Base-by-base conservation (phyloP, 2,329 filamentous ascomycete species). In the Neofusicoccum umdonicola region DNA sequence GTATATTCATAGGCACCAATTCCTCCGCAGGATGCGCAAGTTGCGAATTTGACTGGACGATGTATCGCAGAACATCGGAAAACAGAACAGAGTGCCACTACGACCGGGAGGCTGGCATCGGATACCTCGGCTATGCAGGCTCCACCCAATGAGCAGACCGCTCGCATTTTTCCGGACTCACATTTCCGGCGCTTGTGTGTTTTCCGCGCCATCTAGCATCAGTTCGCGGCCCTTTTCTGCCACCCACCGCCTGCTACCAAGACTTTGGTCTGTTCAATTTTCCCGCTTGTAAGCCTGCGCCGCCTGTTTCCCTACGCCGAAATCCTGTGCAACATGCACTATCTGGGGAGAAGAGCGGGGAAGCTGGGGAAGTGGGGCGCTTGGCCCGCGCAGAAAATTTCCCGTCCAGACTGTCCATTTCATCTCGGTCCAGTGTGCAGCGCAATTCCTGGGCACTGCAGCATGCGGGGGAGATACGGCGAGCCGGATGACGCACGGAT, bases 311-410 rank as follows among this genome's bases (percentile, higher is more conserved):
- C 54, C 54, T 39, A 50, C 54, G n/a, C 39, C 8, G 13, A 12
- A 50, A 7, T 50, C 4, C 47, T 50, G 47, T 22, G 6, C 17
- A 13, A n/a, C 27, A 34, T 31, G 22, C 27, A n/a, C 4, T 13
- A 22, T 9, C 27, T 57, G 22, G 48, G 48, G 37, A 34, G 27
- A 44, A 57, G 54, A 45, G 54, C 54, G 54, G 54, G 54, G 54
- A 57, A 57, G 39, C 54, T 27, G 54, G 54, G 52, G 52, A 57
- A 17, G 54, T 35, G 54, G 54, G 54, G 37, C 37, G 19, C 22
- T 42, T 44, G 41, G 39, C 19, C 37, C 22, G 9, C 13, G 22
- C 3, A 7, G 22, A 57, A 48, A 44, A 39, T 57, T 57, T 57
- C 39, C 54, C 54, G 54, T 57, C 54, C 37, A 57, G 15, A 39